Evolutionary conservation across 2,329 filamentous ascomycete genomes (phyloP), one percentile per base, ranked within the genome.

Genomic region (Epichloe sp.): DNA sequence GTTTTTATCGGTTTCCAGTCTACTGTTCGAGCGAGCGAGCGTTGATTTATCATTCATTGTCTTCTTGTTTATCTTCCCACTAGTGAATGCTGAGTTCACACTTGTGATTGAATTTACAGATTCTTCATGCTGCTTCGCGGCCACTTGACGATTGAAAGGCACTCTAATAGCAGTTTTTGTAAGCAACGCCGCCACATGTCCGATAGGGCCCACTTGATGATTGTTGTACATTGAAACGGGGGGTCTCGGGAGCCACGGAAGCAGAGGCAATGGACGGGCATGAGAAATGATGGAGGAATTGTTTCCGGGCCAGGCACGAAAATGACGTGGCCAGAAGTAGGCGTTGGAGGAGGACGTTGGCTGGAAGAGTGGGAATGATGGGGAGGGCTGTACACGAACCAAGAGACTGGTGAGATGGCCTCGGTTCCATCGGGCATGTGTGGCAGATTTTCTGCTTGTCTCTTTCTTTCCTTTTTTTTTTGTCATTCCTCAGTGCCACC

Each of bases 21-120:
- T 7, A 21, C 19, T 44, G 19, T 36, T 37, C 50, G 10, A 51
- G 49, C 38, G 50, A 52, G 56, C 53, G 42, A 53, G 52, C 52
- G 45, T 44, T 46, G 47, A 31, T 31, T 44, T 47, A 43, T 49
- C 14, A 4, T 17, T 41, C 7, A 49, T 48, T 42, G 36, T 37
- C 14, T 44, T 49, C 15, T n/a, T 45, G 5, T 19, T 31, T 3
- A 17, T 44, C 14, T 31, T 45, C 15, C 43, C 35, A 5, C 31
- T 12, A 38, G 50, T 52, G 44, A 34, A 44, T 35, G 35, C 31
- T 35, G 10, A 26, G 17, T 43, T 19, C 17, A 43, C 41, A 38
- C n/a, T n/a, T 38, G 36, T n/a, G 3, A n/a, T n/a, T 38, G 36
- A 38, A 14, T n/a, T 38, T 38, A 14, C 36, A 19, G 3, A n/a